Percentiles rank a stretch among this genome's conserved stretches.
Conservation (phyloP, 2,329 filamentous ascomycete genomes). For the Penicillium sumatraense region DNA sequence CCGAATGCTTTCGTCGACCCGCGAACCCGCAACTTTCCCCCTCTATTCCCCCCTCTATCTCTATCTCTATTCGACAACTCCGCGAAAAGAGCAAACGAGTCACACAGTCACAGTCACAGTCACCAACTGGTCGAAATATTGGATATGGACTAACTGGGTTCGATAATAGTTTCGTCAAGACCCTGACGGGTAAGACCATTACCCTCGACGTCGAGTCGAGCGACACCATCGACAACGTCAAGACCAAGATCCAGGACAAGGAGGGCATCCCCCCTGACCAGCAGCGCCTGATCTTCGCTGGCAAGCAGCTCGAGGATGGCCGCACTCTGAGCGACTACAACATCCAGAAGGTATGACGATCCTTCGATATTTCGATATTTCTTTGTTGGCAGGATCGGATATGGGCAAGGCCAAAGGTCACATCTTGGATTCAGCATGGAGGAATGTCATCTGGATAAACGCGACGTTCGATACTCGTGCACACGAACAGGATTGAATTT, state of each 20-base stretch:
- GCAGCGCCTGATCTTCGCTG: constrained; percentile 97
- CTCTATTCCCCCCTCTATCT: constrained; percentile 7
- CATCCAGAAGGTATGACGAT: constrained; percentile 86
- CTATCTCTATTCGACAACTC: background rate
- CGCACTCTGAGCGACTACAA: constrained; percentile 97
- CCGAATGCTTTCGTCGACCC: constrained; percentile 31
- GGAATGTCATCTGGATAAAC: background rate
- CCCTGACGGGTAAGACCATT: constrained; percentile 99
- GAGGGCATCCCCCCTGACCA: constrained; percentile 98
- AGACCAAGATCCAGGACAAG: constrained; percentile 99
- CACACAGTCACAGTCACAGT: no score
- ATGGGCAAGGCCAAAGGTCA: constrained; percentile 8
- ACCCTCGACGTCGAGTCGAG: constrained; percentile 99
- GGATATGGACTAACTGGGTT: constrained; percentile 31
- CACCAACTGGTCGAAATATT: constrained; percentile 15
- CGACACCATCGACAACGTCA: constrained; percentile 99
- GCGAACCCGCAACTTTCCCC: constrained; percentile 27
- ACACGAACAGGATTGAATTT: background rate
- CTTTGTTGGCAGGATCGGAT: constrained; percentile 11
- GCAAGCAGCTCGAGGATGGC: constrained; percentile 99
- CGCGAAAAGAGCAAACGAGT: constrained; percentile 2
- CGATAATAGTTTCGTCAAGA: constrained; percentile 93
- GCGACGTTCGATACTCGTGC: background rate
- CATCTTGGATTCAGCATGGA: background rate
- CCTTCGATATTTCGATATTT: constrained; percentile 10